These are phyloP conservation scores for Epithele typhae DNA, from an alignment of 768 basidiomycete species.

Conservation along the genomic window DNA sequence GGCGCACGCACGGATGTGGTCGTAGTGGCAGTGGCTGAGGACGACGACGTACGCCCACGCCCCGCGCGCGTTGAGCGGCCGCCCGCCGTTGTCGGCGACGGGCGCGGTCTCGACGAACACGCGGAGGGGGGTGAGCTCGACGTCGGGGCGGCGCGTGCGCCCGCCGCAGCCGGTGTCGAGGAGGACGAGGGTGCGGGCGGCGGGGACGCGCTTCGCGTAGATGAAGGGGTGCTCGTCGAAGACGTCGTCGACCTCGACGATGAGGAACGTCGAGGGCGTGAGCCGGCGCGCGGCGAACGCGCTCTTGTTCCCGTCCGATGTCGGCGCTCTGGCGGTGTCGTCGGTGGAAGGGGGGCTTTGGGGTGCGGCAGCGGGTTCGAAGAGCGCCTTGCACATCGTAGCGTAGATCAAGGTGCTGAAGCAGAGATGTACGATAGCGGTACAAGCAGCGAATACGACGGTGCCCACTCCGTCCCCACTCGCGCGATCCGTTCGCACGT, in stretches of 20 bases:
- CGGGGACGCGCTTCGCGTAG: conserved; percentile 42
- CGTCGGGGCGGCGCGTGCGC: conserved; percentile 34
- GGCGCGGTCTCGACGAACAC: conserved; percentile 45
- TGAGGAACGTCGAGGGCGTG: conserved; percentile 35
- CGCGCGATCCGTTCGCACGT: too few relatives aligned
- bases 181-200: conserved; percentile 39
- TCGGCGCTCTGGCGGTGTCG: too few relatives aligned
- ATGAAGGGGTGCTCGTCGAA: conserved; percentile 53
- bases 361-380: too few relatives aligned
- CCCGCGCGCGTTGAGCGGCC: conserved; percentile 41
- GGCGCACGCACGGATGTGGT: conserved; percentile 47
- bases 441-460: too few relatives aligned
- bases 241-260: conserved; percentile 48
- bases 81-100: conserved; percentile 37
- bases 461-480: too few relatives aligned
- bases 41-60: conserved; percentile 43
- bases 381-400: too few relatives aligned
- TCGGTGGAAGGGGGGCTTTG: too few relatives aligned
- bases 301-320: neutral
- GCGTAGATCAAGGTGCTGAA: too few relatives aligned
- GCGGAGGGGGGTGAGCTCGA: conserved; percentile 39
- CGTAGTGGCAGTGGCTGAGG: conserved; percentile 53
- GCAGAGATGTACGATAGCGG: too few relatives aligned
- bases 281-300: conserved; percentile 35
- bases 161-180: conserved; percentile 57